phyloP scores from a whole-genome alignment of 116 monocot genomes.

The Dioscorea cayenensis region DNA sequence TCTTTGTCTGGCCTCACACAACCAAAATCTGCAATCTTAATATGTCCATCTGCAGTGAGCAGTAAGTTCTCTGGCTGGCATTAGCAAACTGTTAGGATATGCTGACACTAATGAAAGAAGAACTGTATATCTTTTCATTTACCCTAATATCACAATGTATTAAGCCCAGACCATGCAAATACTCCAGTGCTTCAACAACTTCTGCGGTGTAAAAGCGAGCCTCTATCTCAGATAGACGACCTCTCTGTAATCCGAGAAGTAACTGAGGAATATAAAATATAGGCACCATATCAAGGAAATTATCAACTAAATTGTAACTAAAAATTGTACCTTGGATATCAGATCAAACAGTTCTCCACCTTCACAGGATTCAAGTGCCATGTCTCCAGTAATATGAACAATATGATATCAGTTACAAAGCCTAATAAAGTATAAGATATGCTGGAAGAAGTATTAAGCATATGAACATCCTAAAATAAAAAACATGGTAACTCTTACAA shows the following conservation, averaged over 20 bases:
- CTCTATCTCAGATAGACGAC: conserved; percentile 71
- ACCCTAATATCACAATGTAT: conserved; percentile 98
- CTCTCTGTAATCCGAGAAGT: conserved; percentile 56
- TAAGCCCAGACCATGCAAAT: conserved; percentile 80
- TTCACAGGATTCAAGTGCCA: conserved; percentile 98
- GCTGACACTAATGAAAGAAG: neutral
- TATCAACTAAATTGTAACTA: neutral
- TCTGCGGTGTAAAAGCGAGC: conserved; percentile 97
- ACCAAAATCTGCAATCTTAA: conserved; percentile 97
- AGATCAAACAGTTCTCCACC: conserved; percentile 98
- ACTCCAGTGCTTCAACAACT: conserved; percentile 87
- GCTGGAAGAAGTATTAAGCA: neutral
- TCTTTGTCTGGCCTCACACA: conserved; percentile 81
- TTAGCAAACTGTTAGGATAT: conserved; percentile 23
- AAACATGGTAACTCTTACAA: conserved; percentile 42
- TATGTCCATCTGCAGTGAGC: conserved; percentile 83
- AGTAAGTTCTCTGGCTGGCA: conserved; percentile 97
- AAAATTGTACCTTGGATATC: conserved; percentile 64
- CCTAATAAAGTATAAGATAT: neutral
- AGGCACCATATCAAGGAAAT: neutral
- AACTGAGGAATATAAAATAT: neutral
- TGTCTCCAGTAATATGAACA: conserved; percentile 43
- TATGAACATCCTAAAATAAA: neutral
- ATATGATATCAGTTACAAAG: conserved; percentile 11
- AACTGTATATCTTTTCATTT: neutral